Evolutionary conservation across 139 green algal species (phyloP).

Genomic region (Tetraselmis striata): DNA sequence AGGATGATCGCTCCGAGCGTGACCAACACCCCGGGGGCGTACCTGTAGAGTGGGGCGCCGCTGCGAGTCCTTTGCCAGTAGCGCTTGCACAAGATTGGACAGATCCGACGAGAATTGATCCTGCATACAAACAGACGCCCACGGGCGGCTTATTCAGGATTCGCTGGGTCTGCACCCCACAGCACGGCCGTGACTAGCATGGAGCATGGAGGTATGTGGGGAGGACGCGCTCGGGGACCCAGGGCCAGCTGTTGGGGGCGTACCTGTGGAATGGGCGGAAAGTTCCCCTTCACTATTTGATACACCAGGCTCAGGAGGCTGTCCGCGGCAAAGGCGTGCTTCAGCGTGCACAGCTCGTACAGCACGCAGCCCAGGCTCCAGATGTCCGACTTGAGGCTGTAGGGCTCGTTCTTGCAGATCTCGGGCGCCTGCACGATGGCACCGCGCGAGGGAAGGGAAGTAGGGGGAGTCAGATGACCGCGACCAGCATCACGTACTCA

Average conservation of each 20-base stretch:
- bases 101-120: neutral
- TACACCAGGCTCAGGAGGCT: constrained; percentile 54
- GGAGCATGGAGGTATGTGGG: too few relatives aligned
- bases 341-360: constrained; percentile 58
- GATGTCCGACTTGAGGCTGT: constrained; percentile 57
- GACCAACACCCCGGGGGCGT: too few relatives aligned
- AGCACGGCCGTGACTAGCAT: too few relatives aligned
- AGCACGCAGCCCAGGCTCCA: constrained; percentile 64
- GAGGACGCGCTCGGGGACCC: too few relatives aligned
- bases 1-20: too few relatives aligned
- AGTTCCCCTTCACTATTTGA: constrained; percentile 56
- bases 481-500: too few relatives aligned
- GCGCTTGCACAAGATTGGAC: neutral
- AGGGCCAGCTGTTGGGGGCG: too few relatives aligned
- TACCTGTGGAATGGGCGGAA: constrained; percentile 34
- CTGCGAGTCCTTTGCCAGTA: neutral
- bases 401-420: constrained; percentile 37
- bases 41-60: neutral
- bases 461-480: too few relatives aligned
- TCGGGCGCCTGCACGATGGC: constrained; percentile 8
- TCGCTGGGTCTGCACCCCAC: too few relatives aligned
- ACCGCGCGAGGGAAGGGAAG: too few relatives aligned
- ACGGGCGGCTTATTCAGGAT: too few relatives aligned
- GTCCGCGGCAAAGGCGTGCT: constrained; percentile 60
- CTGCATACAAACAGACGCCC: too few relatives aligned